A percentile compares a stretch with the other conserved stretches of the same genome.
phyloP scores from a whole-genome alignment of 2,329 filamentous ascomycete genomes.

The Colletotrichum sp. region DNA sequence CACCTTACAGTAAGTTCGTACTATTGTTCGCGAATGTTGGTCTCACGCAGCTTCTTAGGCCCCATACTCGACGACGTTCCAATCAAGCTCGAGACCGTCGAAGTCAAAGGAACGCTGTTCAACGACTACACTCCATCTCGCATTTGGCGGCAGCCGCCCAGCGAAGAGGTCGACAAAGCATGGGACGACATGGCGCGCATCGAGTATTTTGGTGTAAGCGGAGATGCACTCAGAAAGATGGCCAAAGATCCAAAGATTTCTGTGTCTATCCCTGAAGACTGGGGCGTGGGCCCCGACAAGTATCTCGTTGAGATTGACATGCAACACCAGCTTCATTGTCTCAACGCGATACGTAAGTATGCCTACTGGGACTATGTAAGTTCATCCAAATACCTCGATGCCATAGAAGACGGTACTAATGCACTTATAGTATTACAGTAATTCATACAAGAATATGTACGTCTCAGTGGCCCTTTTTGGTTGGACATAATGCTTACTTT shows the following conservation, averaged over 20 bases:
- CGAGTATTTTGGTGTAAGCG: slow-evolving; percentile 14
- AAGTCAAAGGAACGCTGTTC: slow-evolving; percentile 16
- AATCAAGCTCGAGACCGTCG: background rate
- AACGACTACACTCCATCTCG: slow-evolving; percentile 34
- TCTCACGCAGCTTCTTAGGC: background rate
- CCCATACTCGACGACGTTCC: slow-evolving; percentile 3
- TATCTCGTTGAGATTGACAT: slow-evolving; percentile 15
- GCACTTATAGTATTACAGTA: background rate
- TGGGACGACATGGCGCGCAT: slow-evolving; percentile 22
- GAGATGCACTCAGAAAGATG: slow-evolving; percentile 12
- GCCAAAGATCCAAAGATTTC: slow-evolving; percentile 11
- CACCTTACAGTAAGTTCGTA: background rate
- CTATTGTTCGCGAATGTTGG: fast-evolving
- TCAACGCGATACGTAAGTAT: slow-evolving; percentile 10
- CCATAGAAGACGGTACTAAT: background rate
- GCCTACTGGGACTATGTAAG: slow-evolving; percentile 3
- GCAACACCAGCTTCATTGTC: slow-evolving; percentile 17
- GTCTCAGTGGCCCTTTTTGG: background rate
- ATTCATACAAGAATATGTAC: slow-evolving; percentile 1
- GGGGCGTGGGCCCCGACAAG: slow-evolving; percentile 10
- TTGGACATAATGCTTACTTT: background rate
- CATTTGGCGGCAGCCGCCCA: slow-evolving; percentile 20
- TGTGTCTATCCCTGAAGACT: slow-evolving; percentile 12
- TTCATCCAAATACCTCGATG: background rate
- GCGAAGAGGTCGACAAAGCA: slow-evolving; percentile 25